A percentile compares a stretch with the other conserved stretches of the same genome.
Conservation (phyloP, 164 flowering plant species). For the Dillenia suffruticosa region DNA sequence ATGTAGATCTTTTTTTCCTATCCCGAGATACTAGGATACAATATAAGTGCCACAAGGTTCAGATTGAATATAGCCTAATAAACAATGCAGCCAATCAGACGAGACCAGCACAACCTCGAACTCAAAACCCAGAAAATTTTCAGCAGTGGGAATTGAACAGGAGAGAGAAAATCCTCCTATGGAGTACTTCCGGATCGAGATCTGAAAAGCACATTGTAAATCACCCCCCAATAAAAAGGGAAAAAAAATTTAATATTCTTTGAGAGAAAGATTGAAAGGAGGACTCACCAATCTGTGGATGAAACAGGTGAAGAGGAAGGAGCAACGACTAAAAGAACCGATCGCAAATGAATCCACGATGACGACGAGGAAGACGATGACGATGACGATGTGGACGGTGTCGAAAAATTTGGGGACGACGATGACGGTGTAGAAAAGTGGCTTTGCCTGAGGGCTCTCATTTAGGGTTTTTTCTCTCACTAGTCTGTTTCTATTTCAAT, state of each 20-base stretch:
- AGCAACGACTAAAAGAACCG: conserved; percentile 73
- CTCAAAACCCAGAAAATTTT: too few relatives aligned
- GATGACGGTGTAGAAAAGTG: conserved; percentile 51
- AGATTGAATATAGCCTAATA: too few relatives aligned
- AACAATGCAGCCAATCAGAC: too few relatives aligned
- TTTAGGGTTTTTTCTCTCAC: conserved; percentile 31
- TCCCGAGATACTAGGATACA: too few relatives aligned
- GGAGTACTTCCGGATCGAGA: too few relatives aligned
- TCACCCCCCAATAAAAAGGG: background rate
- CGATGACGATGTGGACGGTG: conserved; percentile 42
- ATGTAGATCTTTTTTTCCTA: too few relatives aligned
- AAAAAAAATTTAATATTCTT: background rate
- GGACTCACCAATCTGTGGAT: conserved; percentile 75
- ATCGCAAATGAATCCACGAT: conserved; percentile 84
- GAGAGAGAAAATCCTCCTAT: too few relatives aligned
- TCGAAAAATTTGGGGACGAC: conserved; percentile 23
- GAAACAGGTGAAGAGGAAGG: conserved; percentile 53
- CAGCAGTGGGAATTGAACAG: too few relatives aligned
- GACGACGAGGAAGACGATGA: conserved; percentile 45
- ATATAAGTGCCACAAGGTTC: too few relatives aligned
- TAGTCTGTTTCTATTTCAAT: background rate
- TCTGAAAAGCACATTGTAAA: background rate
- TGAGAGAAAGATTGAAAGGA: background rate
- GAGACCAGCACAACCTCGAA: too few relatives aligned
- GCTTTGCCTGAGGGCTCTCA: conserved; percentile 76